phyloP scores from a whole-genome alignment of 345 rosid genomes.

The Eucalyptus albens region DNA sequence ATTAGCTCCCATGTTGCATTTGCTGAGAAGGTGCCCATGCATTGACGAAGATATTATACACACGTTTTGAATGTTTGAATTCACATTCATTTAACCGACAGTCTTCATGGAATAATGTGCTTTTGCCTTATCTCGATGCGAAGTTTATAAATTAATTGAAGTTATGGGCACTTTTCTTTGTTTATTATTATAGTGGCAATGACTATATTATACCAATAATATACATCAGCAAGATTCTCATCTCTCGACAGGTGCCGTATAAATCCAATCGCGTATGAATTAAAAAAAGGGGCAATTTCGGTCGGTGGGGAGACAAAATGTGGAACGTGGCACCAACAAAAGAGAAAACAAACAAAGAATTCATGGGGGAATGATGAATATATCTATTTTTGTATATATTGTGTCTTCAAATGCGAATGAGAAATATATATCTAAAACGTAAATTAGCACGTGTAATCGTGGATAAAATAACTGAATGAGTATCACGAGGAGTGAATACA shows the following conservation, averaged over 20 bases:
- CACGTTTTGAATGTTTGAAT: neutral
- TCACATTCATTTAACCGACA: neutral
- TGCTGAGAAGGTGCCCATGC: neutral
- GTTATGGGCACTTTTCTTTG: neutral
- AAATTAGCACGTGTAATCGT: neutral
- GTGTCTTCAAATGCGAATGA: neutral
- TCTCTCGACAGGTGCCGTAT: neutral
- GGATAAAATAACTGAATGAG: neutral
- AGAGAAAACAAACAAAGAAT: neutral
- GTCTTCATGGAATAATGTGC: neutral
- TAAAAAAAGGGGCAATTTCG: neutral
- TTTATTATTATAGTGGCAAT: neutral
- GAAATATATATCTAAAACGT: no score
- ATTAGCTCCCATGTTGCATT: neutral
- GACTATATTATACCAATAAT: neutral
- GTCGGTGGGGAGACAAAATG: fast-evolving
- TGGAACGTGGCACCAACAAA: neutral
- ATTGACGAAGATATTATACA: neutral
- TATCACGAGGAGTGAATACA: neutral
- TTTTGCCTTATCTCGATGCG: neutral
- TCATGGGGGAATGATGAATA: neutral
- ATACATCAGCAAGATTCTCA: neutral
- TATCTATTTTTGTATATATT: no score
- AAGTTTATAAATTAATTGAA: neutral
- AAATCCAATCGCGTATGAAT: neutral